Percentiles rank a stretch among this genome's conserved stretches.
These are phyloP conservation scores for Gnomoniopsis sp. DNA, from an alignment of 2,329 filamentous ascomycete species.

Conservation along the genomic window DNA sequence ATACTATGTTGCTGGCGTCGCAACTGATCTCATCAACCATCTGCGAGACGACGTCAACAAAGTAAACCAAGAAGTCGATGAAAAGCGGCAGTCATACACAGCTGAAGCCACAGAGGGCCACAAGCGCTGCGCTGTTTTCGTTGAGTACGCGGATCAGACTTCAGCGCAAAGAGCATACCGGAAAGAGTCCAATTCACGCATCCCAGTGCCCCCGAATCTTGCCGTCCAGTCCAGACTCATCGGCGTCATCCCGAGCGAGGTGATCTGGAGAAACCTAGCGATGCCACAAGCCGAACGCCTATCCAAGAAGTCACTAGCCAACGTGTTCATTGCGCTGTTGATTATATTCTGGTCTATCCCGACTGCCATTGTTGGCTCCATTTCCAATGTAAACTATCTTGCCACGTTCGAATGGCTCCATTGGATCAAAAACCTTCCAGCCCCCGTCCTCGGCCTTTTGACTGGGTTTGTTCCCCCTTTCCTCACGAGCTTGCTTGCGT, in stretches of 20 bases:
- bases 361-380: constrained; percentile 74
- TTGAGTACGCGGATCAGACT: constrained; percentile 80
- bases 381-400: constrained; percentile 79
- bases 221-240: constrained; percentile 85
- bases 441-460: constrained; percentile 78
- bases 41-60: constrained; percentile 9
- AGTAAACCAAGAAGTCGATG: constrained; percentile 19
- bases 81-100: constrained; percentile 45
- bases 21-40: constrained; percentile 13
- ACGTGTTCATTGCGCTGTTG: constrained; percentile 11
- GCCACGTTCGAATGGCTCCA: constrained; percentile 62
- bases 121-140: constrained; percentile 65
- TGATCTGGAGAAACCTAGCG: constrained; percentile 63
- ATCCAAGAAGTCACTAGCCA: constrained; percentile 17
- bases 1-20: constrained; percentile 7
- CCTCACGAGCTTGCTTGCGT: constrained; percentile 16
- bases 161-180: constrained; percentile 86
- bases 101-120: constrained; percentile 3
- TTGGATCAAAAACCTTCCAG: constrained; percentile 76
- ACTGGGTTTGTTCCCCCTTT: constrained; percentile 76
- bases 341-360: constrained; percentile 81
- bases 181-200: constrained; percentile 69
- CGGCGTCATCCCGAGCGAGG: constrained; percentile 73
- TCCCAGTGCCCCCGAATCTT: constrained; percentile 47
- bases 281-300: constrained; percentile 17